Conservation (phyloP, 345 rosid genomes). For the Leavenworthia alabamica region DNA sequence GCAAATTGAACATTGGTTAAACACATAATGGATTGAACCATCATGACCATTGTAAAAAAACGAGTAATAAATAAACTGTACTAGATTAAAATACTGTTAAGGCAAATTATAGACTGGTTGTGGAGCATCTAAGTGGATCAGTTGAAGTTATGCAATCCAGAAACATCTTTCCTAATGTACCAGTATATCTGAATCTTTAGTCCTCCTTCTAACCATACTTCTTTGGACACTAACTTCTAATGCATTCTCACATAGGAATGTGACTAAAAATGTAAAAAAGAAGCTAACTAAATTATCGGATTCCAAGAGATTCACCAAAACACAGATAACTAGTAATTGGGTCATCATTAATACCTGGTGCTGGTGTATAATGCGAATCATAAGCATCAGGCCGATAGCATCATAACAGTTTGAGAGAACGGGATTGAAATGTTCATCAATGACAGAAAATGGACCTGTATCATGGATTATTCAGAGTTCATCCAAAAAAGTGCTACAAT, state of each 20-base stretch:
- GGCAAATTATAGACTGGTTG: neutral
- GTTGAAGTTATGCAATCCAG: neutral
- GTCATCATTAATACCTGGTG: conserved; percentile 64
- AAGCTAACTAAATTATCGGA: neutral
- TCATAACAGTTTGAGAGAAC: conserved; percentile 85
- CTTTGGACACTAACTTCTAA: conserved; percentile 4
- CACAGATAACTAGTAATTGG: neutral
- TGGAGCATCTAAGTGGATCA: neutral
- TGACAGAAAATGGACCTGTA: conserved; percentile 94
- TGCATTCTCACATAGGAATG: neutral
- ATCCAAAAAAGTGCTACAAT: neutral
- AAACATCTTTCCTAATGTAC: neutral
- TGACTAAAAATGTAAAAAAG: neutral
- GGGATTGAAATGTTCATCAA: conserved; percentile 84
- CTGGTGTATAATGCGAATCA: conserved; percentile 92
- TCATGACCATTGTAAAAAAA: conserved; percentile 4
- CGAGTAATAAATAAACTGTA: neutral
- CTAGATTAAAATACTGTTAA: neutral
- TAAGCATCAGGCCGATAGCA: conserved; percentile 95
- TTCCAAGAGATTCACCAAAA: neutral
- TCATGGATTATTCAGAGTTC: neutral
- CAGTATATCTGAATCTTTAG: neutral
- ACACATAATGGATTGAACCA: neutral
- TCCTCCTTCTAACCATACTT: conserved; percentile 2
- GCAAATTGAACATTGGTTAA: conserved; percentile 2